Evolutionary conservation across 2,329 filamentous ascomycete genomes (phyloP).

Genomic region (Phaeosphaeriaceae sp.): DNA sequence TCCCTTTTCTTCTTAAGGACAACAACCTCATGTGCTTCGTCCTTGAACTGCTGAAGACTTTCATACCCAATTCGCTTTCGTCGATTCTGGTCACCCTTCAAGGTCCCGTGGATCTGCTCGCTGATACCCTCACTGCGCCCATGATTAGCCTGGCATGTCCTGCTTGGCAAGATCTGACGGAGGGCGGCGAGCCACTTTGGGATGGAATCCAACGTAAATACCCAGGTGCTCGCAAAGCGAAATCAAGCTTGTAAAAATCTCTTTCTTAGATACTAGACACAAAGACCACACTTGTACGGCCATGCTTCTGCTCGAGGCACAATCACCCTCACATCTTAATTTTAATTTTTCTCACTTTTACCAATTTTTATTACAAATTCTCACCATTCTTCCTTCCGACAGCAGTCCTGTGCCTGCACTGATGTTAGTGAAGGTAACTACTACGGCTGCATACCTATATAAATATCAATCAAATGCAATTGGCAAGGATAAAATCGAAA

Average conservation of each 20-base stretch:
- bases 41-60: conserved; percentile 45
- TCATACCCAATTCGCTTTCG: conserved; percentile 43
- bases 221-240: conserved; percentile 16
- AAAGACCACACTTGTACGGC: too few relatives aligned
- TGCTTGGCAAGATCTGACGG: conserved; percentile 28
- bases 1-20: conserved; percentile 45
- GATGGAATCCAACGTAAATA: conserved; percentile 19
- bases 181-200: conserved; percentile 26
- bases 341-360: too few relatives aligned
- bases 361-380: too few relatives aligned
- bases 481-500: too few relatives aligned
- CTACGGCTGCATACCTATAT: too few relatives aligned
- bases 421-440: too few relatives aligned
- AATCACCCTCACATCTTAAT: too few relatives aligned
- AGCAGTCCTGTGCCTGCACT: too few relatives aligned
- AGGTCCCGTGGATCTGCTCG: conserved; percentile 28
- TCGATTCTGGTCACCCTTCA: conserved; percentile 34
- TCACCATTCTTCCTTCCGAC: too few relatives aligned
- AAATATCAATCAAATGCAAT: too few relatives aligned
- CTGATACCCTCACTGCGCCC: conserved; percentile 25
- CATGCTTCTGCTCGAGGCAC: too few relatives aligned
- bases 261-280: too few relatives aligned
- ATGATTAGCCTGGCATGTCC: conserved; percentile 33
- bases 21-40: conserved; percentile 51
- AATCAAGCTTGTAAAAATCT: conserved; percentile 15